phyloP scores from a whole-genome alignment of 1,284 basidiomycete species.

The Crucibulum parvulum region DNA sequence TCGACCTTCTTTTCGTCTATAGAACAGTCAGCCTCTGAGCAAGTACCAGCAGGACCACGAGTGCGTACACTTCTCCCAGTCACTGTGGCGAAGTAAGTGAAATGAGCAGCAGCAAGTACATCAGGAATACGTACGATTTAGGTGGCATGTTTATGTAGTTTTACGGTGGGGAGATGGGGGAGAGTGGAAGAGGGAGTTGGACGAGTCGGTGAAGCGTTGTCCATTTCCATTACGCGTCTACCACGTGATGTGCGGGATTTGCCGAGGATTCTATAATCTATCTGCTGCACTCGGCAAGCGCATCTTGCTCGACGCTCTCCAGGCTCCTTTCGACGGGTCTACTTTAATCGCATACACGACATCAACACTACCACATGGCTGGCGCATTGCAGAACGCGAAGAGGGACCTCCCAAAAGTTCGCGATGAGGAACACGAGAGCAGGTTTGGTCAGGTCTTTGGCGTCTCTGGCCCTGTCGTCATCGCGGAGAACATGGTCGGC shows the following conservation, averaged over 20 bases:
- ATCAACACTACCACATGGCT: slow-evolving; percentile 64
- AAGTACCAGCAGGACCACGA: neutral
- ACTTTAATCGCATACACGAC: neutral
- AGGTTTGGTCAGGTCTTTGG: slow-evolving; percentile 92
- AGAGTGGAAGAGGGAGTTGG: slow-evolving; percentile 13
- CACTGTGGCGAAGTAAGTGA: slow-evolving; percentile 52
- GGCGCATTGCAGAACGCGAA: slow-evolving; percentile 93
- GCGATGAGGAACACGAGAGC: slow-evolving; percentile 90
- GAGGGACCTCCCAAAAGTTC: slow-evolving; percentile 84
- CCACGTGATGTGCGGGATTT: slow-evolving; percentile 33
- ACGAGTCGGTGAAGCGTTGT: slow-evolving; percentile 16
- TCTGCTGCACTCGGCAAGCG: neutral
- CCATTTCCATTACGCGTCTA: slow-evolving; percentile 39
- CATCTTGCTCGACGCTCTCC: neutral
- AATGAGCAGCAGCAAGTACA: slow-evolving; percentile 13
- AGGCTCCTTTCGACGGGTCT: neutral
- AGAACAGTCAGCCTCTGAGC: slow-evolving; percentile 1
- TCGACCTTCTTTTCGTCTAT: slow-evolving; percentile 84
- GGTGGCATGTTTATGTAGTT: slow-evolving; percentile 70
- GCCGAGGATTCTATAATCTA: neutral
- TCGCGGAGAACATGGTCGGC: slow-evolving; percentile 96
- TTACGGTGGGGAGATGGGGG: slow-evolving; percentile 5
- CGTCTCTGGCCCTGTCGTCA: slow-evolving; percentile 95
- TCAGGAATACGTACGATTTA: slow-evolving; percentile 66
- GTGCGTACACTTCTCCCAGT: slow-evolving; percentile 94